Evolutionary conservation across 306 rosid genomes (phyloP).

Genomic region (Citrullus amarus): DNA sequence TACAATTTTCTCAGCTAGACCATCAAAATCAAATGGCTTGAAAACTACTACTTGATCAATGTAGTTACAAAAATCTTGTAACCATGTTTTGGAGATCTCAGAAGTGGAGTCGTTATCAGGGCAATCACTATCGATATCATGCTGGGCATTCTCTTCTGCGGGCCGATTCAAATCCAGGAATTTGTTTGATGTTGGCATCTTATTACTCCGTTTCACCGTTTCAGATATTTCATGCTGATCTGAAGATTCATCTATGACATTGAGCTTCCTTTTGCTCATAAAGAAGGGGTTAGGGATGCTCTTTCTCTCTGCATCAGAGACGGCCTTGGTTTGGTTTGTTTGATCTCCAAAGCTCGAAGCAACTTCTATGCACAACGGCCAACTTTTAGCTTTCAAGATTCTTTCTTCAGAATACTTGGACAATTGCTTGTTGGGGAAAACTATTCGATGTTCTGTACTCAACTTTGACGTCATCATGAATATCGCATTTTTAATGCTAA

Average conservation of each 20-base stretch:
- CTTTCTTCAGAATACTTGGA: constrained; percentile 57
- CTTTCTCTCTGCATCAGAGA: constrained; percentile 19
- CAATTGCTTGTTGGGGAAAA: constrained; percentile 14
- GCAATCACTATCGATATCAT: constrained; percentile 20
- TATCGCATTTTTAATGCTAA: constrained; percentile 45
- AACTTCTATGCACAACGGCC: constrained; percentile 42
- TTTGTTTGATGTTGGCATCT: constrained; percentile 30
- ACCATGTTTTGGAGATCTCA: constrained; percentile 46
- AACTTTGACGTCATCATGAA: constrained; percentile 43
- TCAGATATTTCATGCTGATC: constrained; percentile 35
- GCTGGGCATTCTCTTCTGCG: constrained; percentile 46
- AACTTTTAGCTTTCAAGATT: constrained; percentile 32
- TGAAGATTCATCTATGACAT: constrained; percentile 26
- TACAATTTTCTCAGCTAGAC: constrained; percentile 39
- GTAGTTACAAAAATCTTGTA: constrained; percentile 41
- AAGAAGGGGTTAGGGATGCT: constrained; percentile 26
- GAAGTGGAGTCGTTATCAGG: constrained; percentile 25
- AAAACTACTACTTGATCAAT: constrained; percentile 58
- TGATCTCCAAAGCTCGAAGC: constrained; percentile 27
- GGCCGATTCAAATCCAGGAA: constrained; percentile 82
- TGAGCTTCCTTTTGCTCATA: constrained; percentile 62
- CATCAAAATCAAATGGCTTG: constrained; percentile 57
- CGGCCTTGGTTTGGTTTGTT: constrained; percentile 22
- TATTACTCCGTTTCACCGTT: constrained; percentile 51
- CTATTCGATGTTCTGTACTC: constrained; percentile 11